Base-by-base conservation (phyloP, 768 basidiomycete genomes). In the Kwoniella mangroviensis region DNA sequence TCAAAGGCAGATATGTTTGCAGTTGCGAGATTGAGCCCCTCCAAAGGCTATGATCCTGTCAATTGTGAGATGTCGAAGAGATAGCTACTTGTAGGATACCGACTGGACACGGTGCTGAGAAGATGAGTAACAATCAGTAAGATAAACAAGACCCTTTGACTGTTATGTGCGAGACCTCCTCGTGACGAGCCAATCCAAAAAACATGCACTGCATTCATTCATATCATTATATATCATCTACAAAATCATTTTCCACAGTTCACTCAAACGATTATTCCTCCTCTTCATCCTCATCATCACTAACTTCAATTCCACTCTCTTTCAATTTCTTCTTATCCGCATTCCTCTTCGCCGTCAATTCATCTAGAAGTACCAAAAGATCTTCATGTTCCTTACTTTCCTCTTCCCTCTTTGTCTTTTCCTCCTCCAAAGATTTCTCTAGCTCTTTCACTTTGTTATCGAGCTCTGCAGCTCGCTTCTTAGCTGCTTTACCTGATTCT, bases 361-460 rank as follows among this genome's bases (percentile, higher is more conserved):
- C 97, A 77, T 98, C 97, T 3, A 99, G 85, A 41, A 98, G 84
- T 1, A 99, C 95, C 22, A 99, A 85, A 58, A 98, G 82, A 83
- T 99, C 96, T 80, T 98, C 96, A 76, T 98, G 95, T 82, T 99
- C 96, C 83, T 94, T 95, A 83, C 97, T 94, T 24, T 89, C 88
- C 10, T 97, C 94, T 73, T 88, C 90, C 59, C 88, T 87, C 80
- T 90, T 91, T 65, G 86, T 86, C 73, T 91, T 87, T 10, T 89
- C 85, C 1, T 83, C 84, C 53, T 83, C 81, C 9, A 93, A 81
- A 64, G 88, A 83, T 15, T 69, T 75, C 40, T 77, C 72, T 1
- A 79, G 63, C 19, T 69, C 72, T 22, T 73, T 67, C 6, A 74
- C 65, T 66, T 64, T 67, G 2, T n/a, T 28, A 26, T 72, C 70